Evolutionary conservation across 768 basidiomycete species (phyloP), one percentile per base, ranked within the genome.

Genomic region (Russula brevipes): DNA sequence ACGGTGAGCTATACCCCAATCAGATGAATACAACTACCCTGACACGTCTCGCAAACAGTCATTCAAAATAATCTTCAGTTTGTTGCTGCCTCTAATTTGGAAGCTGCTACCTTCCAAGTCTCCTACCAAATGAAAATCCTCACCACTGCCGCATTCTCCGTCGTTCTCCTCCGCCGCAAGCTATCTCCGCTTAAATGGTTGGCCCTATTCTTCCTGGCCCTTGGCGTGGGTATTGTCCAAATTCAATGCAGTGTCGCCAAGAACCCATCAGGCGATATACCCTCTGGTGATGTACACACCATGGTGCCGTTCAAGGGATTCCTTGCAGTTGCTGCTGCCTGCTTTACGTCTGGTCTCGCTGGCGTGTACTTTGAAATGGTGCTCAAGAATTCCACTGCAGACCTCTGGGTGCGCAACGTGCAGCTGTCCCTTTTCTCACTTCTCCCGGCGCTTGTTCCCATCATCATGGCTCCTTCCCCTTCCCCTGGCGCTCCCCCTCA

Each of bases 291-390:
- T 56, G 69, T 63, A 5, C 81, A 85, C 67, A 77, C 81, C 41
- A 95, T 97, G 92, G 82, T 86, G 65, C 85, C 87, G 9, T 72
- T 88, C 64, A 92, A 85, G 65, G 96, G 96, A 0, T 95, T 98
- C 75, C 71, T 89, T 53, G 96, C 96, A 1, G 95, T 98, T 56
- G 81, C 85, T 7, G 84, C 87, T 14, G 94, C 96, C 0, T 98
- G 96, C 77, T 85, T 96, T 72, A 97, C 95, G 0, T 96, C 94
- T 0, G 96, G 96, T 31, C 84, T 98, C 50, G 95, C 95, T 0
- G 95, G 95, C 6, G 95, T 98, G 33, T 98, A 98, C 77, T 98
- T 98, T 69, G 96, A 98, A 77, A 94, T 96, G 89, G 94, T 94
- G 41, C 79, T 95, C 67, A 98, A 96, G 78, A 87, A 88, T 69